Evolutionary conservation across 345 rosid genomes (phyloP).

Genomic region (Lagerstroemia speciosa): DNA sequence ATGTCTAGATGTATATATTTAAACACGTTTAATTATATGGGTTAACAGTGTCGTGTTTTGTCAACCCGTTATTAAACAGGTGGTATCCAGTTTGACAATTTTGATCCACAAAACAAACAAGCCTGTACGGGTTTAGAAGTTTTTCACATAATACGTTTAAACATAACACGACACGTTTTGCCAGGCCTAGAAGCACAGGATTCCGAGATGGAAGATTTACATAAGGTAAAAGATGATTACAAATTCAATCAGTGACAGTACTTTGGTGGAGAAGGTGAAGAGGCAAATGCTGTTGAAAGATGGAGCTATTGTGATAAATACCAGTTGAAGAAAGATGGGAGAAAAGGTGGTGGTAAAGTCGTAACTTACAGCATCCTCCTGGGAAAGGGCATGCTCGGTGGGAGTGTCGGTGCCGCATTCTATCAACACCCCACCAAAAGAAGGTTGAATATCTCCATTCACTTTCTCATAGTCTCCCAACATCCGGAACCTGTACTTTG

Average conservation of each 20-base stretch:
- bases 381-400: slow-evolving; percentile 38
- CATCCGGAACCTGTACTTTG: slow-evolving; percentile 48
- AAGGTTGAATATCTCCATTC: slow-evolving; percentile 37
- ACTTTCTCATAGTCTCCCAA: slow-evolving; percentile 35
- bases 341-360: neutral
- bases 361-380: slow-evolving; percentile 70
- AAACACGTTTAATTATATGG: no score
- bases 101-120: no score
- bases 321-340: neutral
- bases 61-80: no score
- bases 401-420: slow-evolving; percentile 47
- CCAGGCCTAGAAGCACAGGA: no score
- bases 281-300: neutral
- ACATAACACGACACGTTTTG: no score
- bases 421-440: slow-evolving; percentile 60
- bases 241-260: neutral
- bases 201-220: neutral
- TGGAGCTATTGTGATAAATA: neutral
- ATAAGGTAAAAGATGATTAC: neutral
- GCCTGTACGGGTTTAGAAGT: no score
- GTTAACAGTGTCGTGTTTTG: no score
- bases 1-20: no score
- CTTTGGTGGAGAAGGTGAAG: neutral
- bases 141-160: no score
- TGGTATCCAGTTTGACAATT: no score